These are phyloP conservation scores for Kluyveromyces starmeri DNA, from an alignment of 805 yeast species.

Conservation along the genomic window DNA sequence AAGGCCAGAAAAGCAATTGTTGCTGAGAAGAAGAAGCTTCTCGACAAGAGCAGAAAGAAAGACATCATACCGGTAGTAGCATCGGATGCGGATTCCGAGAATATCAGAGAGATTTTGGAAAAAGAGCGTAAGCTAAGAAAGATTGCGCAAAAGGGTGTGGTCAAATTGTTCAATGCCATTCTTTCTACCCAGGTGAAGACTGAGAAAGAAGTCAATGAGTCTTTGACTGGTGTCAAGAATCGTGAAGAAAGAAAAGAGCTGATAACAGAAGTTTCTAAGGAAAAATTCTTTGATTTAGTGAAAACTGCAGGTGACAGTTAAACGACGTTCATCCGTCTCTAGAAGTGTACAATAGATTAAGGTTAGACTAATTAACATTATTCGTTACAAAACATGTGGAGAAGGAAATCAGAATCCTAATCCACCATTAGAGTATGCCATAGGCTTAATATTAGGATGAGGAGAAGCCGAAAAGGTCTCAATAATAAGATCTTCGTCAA, in stretches of 20 bases:
- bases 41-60: conserved; percentile 59
- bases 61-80: conserved; percentile 60
- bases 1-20: conserved; percentile 67
- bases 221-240: conserved; percentile 33
- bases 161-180: conserved; percentile 74
- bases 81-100: conserved; percentile 35
- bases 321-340: no score
- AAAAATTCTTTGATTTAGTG: conserved; percentile 80
- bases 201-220: conserved; percentile 39
- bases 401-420: conserved; percentile 23
- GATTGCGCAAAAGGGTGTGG: conserved; percentile 83
- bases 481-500: conserved; percentile 40
- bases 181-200: conserved; percentile 67
- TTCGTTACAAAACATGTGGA: not conserved
- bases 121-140: conserved; percentile 64
- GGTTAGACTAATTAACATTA: no score
- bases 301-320: conserved; percentile 55
- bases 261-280: conserved; percentile 76
- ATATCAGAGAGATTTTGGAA: conserved; percentile 48
- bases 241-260: conserved; percentile 45
- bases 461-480: conserved; percentile 70
- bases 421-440: conserved; percentile 72
- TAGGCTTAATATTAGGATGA: conserved; percentile 88
- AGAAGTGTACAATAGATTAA: conserved; percentile 6
- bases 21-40: conserved; percentile 59